Evolutionary conservation across 2,329 filamentous ascomycete genomes (phyloP).

Genomic region (Colletotrichum liaoningense): DNA sequence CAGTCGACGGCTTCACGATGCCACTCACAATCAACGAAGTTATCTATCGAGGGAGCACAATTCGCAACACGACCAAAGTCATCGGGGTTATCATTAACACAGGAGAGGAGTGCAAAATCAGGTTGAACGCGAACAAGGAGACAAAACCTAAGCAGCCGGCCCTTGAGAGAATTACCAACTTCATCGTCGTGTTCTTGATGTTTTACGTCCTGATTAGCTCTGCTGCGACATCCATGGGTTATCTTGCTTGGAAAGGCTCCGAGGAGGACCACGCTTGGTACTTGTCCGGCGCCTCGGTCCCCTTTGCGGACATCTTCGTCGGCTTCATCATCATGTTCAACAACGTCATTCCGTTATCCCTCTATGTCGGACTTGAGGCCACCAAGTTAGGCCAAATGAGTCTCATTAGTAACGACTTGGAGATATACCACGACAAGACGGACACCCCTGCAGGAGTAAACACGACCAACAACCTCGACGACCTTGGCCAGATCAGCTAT

Average conservation of each 20-base stretch:
- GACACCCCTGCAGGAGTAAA: slow-evolving; percentile 90
- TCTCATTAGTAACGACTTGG: slow-evolving; percentile 81
- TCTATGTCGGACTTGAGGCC: slow-evolving; percentile 90
- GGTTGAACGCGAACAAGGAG: slow-evolving; percentile 91
- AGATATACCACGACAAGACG: slow-evolving; percentile 88
- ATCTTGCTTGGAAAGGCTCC: slow-evolving; percentile 77
- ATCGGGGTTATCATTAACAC: slow-evolving; percentile 88
- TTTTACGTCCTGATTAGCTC: slow-evolving; percentile 83
- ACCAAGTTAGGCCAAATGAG: slow-evolving; percentile 84
- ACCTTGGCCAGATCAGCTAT: slow-evolving; percentile 89
- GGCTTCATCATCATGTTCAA: slow-evolving; percentile 97
- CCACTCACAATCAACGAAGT: slow-evolving; percentile 86
- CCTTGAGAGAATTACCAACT: slow-evolving; percentile 80
- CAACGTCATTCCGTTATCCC: slow-evolving; percentile 89
- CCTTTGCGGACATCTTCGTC: slow-evolving; percentile 83
- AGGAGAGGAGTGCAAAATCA: slow-evolving; percentile 90
- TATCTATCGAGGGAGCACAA: slow-evolving; percentile 84
- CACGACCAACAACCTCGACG: slow-evolving; percentile 94
- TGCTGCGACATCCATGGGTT: slow-evolving; percentile 85
- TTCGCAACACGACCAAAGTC: slow-evolving; percentile 81
- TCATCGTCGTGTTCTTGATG: slow-evolving; percentile 84
- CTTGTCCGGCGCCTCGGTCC: slow-evolving; percentile 74
- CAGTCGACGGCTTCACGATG: slow-evolving; percentile 63
- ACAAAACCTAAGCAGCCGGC: slow-evolving; percentile 85
- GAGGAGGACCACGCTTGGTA: slow-evolving; percentile 83